phyloP scores from a whole-genome alignment of 1,139 yeast genomes.

The Blastobotrys aristatus region DNA sequence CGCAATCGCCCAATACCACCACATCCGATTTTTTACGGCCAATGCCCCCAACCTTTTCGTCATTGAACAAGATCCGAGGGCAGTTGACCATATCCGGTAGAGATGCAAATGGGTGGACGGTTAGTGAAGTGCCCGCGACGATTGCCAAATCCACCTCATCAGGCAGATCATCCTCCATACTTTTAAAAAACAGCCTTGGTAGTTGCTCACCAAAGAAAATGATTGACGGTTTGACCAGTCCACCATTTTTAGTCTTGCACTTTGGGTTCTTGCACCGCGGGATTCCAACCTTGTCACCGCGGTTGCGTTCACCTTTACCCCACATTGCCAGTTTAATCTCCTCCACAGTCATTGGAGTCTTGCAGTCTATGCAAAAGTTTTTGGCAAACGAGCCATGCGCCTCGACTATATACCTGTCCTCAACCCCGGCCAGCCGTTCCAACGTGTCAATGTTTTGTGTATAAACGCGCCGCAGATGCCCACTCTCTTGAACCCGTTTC shows the following conservation, averaged over 20 bases:
- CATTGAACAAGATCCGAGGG: constrained; percentile 65
- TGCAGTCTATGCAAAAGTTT: constrained; percentile 78
- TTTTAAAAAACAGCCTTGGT: constrained; percentile 61
- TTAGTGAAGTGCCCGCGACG: constrained; percentile 87
- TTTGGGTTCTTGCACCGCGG: constrained; percentile 49
- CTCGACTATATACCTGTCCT: constrained; percentile 61
- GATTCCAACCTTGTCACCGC: constrained; percentile 32
- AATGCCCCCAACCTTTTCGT: constrained; percentile 67
- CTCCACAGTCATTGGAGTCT: constrained; percentile 47
- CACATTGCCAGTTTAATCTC: constrained; percentile 46
- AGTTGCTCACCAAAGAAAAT: constrained; percentile 88
- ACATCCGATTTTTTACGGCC: constrained; percentile 55
- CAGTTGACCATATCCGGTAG: constrained; percentile 62
- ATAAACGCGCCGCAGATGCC: constrained; percentile 60
- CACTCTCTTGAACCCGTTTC: constrained; percentile 59
- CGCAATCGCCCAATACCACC: constrained; percentile 58
- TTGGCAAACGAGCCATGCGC: constrained; percentile 93
- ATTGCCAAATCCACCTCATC: constrained; percentile 63
- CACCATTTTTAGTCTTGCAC: constrained; percentile 37
- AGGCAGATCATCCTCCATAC: constrained; percentile 49
- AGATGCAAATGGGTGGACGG: constrained; percentile 85
- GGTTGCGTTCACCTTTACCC: constrained; percentile 17
- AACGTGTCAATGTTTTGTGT: constrained; percentile 92
- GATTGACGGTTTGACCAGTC: constrained; percentile 85
- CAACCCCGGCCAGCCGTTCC: constrained; percentile 78